Evolutionary conservation across 805 yeast species (phyloP).

Genomic region (Sugiyamaella americana): DNA sequence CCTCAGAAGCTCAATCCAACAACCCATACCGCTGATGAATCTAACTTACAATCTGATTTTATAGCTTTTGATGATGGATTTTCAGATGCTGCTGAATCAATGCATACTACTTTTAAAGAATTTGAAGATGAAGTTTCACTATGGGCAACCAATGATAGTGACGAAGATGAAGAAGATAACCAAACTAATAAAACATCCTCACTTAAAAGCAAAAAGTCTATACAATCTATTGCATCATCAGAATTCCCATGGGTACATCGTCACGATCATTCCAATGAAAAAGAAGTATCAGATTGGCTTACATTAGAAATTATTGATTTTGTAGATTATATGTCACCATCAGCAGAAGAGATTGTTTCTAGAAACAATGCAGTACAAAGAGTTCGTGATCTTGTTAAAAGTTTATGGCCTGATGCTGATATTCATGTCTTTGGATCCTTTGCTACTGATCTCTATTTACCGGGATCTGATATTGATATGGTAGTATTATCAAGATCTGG

Average conservation of each 20-base stretch:
- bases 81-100: slow-evolving; percentile 12
- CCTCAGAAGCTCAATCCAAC: no score
- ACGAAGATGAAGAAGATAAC: slow-evolving; percentile 2
- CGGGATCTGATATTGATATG: slow-evolving; percentile 95
- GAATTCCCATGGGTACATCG: slow-evolving; percentile 71
- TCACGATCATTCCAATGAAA: slow-evolving; percentile 69
- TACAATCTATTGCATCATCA: slow-evolving; percentile 11
- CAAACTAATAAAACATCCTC: not conserved
- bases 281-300: slow-evolving; percentile 80
- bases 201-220: not conserved
- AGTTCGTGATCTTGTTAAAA: slow-evolving; percentile 46
- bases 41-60: slow-evolving; percentile 9
- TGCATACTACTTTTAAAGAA: slow-evolving; percentile 10
- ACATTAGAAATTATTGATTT: slow-evolving; percentile 81
- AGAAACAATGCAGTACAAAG: slow-evolving; percentile 62
- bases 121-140: slow-evolving; percentile 10
- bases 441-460: slow-evolving; percentile 88
- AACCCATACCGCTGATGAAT: no score
- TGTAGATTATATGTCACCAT: slow-evolving; percentile 79
- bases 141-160: not conserved
- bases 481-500: slow-evolving; percentile 65
- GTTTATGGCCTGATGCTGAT: slow-evolving; percentile 72
- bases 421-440: slow-evolving; percentile 87
- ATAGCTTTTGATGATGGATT: slow-evolving; percentile 13
- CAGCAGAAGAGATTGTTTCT: slow-evolving; percentile 58